phyloP scores from a whole-genome alignment of 2,329 filamentous ascomycete genomes.

The Arthroderma sp. region DNA sequence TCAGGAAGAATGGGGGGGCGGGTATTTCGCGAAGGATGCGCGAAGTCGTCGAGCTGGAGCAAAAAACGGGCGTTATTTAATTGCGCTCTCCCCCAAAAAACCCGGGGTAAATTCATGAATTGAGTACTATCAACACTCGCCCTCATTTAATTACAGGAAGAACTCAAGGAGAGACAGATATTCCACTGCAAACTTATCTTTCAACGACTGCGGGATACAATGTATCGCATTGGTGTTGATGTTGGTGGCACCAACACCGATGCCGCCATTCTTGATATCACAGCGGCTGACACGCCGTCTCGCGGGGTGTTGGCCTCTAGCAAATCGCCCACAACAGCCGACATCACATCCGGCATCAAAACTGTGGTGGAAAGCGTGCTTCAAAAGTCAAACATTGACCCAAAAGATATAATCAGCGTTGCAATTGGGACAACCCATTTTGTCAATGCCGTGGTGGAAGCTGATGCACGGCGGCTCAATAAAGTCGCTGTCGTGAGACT shows the following conservation, averaged over 20 bases:
- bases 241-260: slow-evolving; percentile 31
- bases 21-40: too few species aligned
- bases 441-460: slow-evolving; percentile 38
- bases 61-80: too few species aligned
- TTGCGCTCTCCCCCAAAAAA: too few species aligned
- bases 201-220: neutral
- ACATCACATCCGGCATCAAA: slow-evolving; percentile 39
- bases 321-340: slow-evolving; percentile 38
- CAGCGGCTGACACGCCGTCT: slow-evolving; percentile 20
- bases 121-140: too few species aligned
- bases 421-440: slow-evolving; percentile 40
- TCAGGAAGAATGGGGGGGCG: too few species aligned
- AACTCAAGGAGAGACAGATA: neutral
- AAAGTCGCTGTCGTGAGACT: slow-evolving; percentile 36
- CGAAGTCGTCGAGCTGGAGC: too few species aligned
- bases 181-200: neutral
- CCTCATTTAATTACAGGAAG: too few species aligned
- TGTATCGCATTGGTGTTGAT: slow-evolving; percentile 27
- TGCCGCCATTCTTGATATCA: slow-evolving; percentile 34
- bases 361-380: slow-evolving; percentile 35
- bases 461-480: slow-evolving; percentile 30
- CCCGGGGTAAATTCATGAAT: too few species aligned
- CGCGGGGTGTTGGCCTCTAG: slow-evolving; percentile 35
- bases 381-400: slow-evolving; percentile 24
- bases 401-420: slow-evolving; percentile 32